Base-by-base conservation (phyloP, 1,284 basidiomycete genomes). In the Ceratobasidium sp. region DNA sequence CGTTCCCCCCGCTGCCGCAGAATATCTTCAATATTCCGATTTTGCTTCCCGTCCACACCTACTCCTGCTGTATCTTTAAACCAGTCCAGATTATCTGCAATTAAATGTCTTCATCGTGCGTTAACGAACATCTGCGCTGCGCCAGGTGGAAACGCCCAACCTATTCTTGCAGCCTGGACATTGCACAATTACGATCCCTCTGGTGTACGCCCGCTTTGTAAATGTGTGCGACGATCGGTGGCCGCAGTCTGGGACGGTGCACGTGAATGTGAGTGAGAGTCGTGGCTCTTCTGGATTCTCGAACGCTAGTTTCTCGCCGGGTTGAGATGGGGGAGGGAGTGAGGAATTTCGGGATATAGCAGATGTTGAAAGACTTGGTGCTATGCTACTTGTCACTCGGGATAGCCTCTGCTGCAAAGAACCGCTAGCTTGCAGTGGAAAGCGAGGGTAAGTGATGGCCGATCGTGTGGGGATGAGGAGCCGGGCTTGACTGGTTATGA, bases 61-160 rank as follows among this genome's bases (percentile, higher is more conserved):
- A 75, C 83, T 80, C 80, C 84, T 64, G 78, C 78, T 59, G 86
- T 85, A 48, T 93, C 90, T 77, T 92, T 90, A 84, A 98, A 98
- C 96, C 96, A 98, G 0, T 93, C 94, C 16, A 98, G 82, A 79
- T 98, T 90, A 80, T 98, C 95, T 8, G 96, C 95, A 79, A 96
- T 95, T 22, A 95, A 84, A 82, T 95, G 93, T 58, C 93, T 93
- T 76, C 3, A 69, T 76, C 2, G 22, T 31, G 63, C 7, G 61
- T 34, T 46, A 58, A 68, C 46, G 61, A 29, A 6, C 54, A 34
- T 14, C 54, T 16, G 29, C 54, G 27, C 27, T 6, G 31, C 27
- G 71, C 34, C 7, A 46, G 7, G 39, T 7, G 43, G 13, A 27
- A 59, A 54, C 43, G 69, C 1, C 64, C 76, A 81, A 94, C 91